Evolutionary conservation across 352 stramenopile genomes (phyloP), one percentile per base, ranked within the genome.

Genomic region (Phytophthora lateralis): DNA sequence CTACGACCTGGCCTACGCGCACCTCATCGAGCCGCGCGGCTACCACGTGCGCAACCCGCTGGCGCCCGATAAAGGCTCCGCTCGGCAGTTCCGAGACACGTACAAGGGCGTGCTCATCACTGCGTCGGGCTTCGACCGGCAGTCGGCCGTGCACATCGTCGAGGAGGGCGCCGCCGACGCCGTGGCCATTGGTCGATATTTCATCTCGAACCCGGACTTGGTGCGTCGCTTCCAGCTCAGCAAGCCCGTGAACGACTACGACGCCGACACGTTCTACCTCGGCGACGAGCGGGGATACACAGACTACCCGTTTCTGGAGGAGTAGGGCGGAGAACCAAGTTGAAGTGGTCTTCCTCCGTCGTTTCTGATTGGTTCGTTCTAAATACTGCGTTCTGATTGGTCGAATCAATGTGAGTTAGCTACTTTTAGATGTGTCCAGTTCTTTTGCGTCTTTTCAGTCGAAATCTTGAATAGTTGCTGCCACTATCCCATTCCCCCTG

Each of bases 161-260:
- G 67, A 76, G 15, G 62, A 82, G 20, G 78, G 69, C 10, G 52
- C 73, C 3, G 82, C 76, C 26, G 82, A 93, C 55, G 60, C 79
- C 24, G 80, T 95, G 8, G 82, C 75, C 14, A 87, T 88, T 53
- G 82, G 85, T 9, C 78, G 84, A 42, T 60, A 73, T 54, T 92
- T 90, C 53, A 91, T 94, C 60, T 78, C 82, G 24, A 94, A 91
- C 55, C 82, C 85, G 37, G 85, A 92, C 60, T 38, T 94, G 32
- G 78, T 89, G 39, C 63, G 79, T 41, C 75, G 81, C 8, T 75
- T 91, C 51, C 39, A 74, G 52, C 49, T 76, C 37, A 60, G 82
- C 62, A 57, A 67, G 9, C 65, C 78, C 14, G 52, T 91, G 12
- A 80, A 54, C 39, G 59, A 63, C 24, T 88, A 69, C 50, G 68